Base-by-base conservation (phyloP, 2,329 filamentous ascomycete genomes). In the Onygenales sp. region DNA sequence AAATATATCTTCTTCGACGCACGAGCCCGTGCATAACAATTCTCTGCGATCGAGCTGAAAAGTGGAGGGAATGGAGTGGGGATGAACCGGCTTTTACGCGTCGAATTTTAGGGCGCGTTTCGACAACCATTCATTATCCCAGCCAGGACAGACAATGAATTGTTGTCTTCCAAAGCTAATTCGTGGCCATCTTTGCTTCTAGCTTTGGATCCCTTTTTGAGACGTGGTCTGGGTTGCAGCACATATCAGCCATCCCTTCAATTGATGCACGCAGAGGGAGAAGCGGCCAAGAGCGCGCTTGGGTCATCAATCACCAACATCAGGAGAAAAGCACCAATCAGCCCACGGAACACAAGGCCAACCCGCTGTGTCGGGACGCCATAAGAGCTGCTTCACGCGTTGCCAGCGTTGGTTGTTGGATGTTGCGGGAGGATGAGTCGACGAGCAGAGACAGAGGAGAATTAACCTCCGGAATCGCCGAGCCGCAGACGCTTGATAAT, bases 1-100 rank as follows among this genome's bases (percentile, higher is more conserved):
- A 13, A 37, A 49, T 13, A 40, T 36, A 27, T 31, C 31, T 40
- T 17, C 11, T 40, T 31, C 40, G 13, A 9, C 11, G 14, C 32
- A 34, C 11, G 45, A 34, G 21, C 45, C 33, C 21, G 21, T 27
- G 3, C 21, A 27, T 27, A 27, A 27, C 3, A 27, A 27, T 27
- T 27, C 31, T 39, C 36, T 49, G 34, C 10, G 33, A 17, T 31
- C 14, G 34, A 27, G 21, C 21, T 27, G 21, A 4, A 27, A 39
- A 40, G 36, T 49, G 46, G 46, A 40, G 34, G 46, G 34, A 31
- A 31, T 39, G 34, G 46, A 49, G 46, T 49, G 46, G 46, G 27
- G 46, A 49, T 33, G 14, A 21, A 36, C 14, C 11, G 11, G 32
- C 17, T 36, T 47, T 49, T 49, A 49, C 46, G 46, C 46, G 46